Evolutionary conservation across 2,329 filamentous ascomycete genomes (phyloP).

Genomic region (Fusarium tupiense): DNA sequence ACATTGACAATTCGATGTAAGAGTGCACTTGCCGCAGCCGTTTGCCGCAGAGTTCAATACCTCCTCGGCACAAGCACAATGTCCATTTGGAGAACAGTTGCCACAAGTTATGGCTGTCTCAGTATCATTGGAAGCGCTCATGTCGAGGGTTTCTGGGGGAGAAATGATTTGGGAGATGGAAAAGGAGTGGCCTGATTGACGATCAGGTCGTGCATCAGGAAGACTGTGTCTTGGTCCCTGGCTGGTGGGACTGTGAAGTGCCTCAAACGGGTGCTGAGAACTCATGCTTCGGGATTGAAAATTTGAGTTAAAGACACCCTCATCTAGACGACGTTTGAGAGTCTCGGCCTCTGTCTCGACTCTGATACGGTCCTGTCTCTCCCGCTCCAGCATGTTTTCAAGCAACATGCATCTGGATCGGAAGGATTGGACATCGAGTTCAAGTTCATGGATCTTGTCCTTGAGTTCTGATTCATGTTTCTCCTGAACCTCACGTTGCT

Average conservation of each 20-base stretch:
- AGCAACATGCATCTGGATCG: conserved; percentile 69
- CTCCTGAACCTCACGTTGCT: conserved; percentile 66
- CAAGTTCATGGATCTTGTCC: conserved; percentile 67
- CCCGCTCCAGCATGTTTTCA: conserved; percentile 70
- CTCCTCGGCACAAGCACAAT: conserved; percentile 69
- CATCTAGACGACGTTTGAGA: conserved; percentile 46
- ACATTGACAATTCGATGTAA: conserved; percentile 71
- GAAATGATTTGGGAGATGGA: conserved; percentile 68
- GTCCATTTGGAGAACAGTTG: conserved; percentile 61
- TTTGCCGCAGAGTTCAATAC: conserved; percentile 62
- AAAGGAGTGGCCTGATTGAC: conserved; percentile 54
- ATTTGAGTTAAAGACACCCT: conserved; percentile 41
- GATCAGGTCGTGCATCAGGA: conserved; percentile 41
- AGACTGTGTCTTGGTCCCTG: conserved; percentile 43
- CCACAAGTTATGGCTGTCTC: conserved; percentile 61
- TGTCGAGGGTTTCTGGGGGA: conserved; percentile 57
- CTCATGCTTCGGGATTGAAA: conserved; percentile 44
- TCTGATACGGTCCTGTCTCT: conserved; percentile 60
- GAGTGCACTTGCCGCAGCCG: conserved; percentile 73
- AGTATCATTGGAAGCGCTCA: conserved; percentile 42
- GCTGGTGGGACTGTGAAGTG: conserved; percentile 43
- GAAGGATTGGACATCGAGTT: conserved; percentile 73
- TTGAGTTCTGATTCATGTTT: conserved; percentile 66
- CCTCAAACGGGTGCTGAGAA: conserved; percentile 42
- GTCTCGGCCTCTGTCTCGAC: conserved; percentile 54